These are phyloP conservation scores for Toxicodendron radicans DNA, from an alignment of 345 rosid species.

Conservation along the genomic window DNA sequence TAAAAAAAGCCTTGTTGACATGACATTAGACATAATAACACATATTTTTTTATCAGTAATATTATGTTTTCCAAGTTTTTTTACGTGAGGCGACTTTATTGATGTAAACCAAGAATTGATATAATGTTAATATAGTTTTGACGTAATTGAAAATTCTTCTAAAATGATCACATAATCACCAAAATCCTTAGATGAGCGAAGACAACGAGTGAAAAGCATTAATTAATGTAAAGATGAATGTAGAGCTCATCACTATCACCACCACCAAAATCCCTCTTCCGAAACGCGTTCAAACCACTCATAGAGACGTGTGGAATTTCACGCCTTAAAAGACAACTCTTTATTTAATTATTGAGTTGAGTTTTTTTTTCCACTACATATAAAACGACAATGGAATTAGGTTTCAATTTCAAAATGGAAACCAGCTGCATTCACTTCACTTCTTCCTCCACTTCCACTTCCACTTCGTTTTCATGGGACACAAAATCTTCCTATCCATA, in stretches of 20 bases:
- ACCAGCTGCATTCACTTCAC: conserved; percentile 29
- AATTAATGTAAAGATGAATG: background rate
- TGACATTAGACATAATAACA: no score
- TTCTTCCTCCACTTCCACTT: background rate
- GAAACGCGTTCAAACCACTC: conserved; percentile 17
- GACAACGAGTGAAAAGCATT: conserved; percentile 1
- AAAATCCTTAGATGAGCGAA: no score
- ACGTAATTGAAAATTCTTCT: no score
- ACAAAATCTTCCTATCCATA: no score
- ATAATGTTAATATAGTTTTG: background rate
- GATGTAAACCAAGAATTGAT: no score
- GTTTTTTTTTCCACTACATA: background rate
- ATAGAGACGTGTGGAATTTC: background rate
- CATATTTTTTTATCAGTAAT: no score
- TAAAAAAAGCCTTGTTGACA: no score
- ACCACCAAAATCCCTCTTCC: background rate
- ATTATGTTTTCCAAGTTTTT: no score
- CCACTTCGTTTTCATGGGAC: background rate
- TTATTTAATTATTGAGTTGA: background rate
- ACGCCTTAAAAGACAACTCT: background rate
- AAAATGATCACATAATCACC: no score
- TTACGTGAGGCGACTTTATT: no score
- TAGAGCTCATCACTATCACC: background rate
- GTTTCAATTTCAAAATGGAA: conserved; percentile 16
- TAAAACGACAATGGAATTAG: conserved; percentile 2